Conservation (phyloP, 805 yeast genomes). For the Cyberlindnera saturnus region DNA sequence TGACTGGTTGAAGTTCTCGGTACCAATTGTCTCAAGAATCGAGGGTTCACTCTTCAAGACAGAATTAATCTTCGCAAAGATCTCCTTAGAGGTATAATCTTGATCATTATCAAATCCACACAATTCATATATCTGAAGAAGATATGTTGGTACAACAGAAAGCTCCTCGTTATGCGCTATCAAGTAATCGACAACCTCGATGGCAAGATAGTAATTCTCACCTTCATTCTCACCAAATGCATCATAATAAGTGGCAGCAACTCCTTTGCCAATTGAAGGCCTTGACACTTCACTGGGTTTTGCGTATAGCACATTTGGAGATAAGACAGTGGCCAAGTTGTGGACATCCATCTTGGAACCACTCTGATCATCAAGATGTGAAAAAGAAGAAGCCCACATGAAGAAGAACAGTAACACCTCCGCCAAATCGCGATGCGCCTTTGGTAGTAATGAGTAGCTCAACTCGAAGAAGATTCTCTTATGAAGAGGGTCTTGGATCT, state of each 20-base stretch:
- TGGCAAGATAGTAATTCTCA: constrained; percentile 79
- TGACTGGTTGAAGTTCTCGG: constrained; percentile 7
- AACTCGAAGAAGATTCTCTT: constrained; percentile 53
- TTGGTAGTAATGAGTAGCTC: constrained; percentile 73
- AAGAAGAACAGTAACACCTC: constrained; percentile 84
- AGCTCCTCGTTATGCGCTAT: constrained; percentile 79
- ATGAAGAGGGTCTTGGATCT: constrained; percentile 36
- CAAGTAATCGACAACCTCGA: constrained; percentile 81
- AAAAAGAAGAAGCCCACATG: constrained; percentile 94
- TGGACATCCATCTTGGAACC: constrained; percentile 96
- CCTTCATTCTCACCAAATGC: constrained; percentile 41
- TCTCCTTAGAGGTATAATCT: constrained; percentile 31
- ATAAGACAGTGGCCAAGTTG: constrained; percentile 89
- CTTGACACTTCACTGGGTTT: constrained; percentile 32
- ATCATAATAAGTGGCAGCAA: constrained; percentile 28
- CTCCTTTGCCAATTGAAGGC: constrained; percentile 22
- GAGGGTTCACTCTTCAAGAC: constrained; percentile 24
- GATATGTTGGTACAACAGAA: constrained; percentile 63
- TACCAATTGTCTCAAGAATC: constrained; percentile 11
- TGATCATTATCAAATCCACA: constrained; percentile 19
- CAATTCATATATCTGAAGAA: constrained; percentile 25
- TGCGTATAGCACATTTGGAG: constrained; percentile 81
- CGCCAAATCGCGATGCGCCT: constrained; percentile 72
- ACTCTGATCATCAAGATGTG: constrained; percentile 83
- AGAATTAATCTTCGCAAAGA: constrained; percentile 28